phyloP scores from a whole-genome alignment of 2,329 filamentous ascomycete species.

The Fonsecaea pugnacius region DNA sequence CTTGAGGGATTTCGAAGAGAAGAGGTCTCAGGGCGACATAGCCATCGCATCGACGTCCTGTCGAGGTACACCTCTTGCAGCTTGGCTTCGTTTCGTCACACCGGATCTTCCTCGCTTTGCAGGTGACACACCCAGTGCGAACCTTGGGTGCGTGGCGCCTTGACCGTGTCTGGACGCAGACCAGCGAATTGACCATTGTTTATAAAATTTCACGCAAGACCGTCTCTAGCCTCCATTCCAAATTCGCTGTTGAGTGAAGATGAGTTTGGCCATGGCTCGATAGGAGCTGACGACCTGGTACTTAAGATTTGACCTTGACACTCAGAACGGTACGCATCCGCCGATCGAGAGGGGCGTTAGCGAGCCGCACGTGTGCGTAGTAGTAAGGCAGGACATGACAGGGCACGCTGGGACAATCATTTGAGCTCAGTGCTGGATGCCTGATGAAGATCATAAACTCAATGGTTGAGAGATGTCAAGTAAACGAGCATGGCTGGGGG shows the following conservation, averaged over 20 bases:
- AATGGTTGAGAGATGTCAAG: neutral
- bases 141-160: conserved; percentile 21
- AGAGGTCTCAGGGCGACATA: conserved; percentile 13
- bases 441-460: neutral
- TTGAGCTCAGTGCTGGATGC: neutral
- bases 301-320: neutral
- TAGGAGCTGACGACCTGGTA: neutral
- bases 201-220: neutral
- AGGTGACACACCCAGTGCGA: conserved; percentile 20
- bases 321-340: neutral
- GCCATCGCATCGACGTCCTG: conserved; percentile 17
- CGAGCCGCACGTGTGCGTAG: neutral
- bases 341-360: neutral
- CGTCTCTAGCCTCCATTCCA: neutral
- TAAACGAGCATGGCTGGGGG: neutral
- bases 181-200: neutral
- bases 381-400: neutral
- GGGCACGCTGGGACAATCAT: neutral
- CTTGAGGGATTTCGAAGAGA: conserved; percentile 11
- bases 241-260: neutral
- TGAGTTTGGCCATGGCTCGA: neutral
- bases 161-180: neutral
- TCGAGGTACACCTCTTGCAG: conserved; percentile 18
- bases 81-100: conserved; percentile 24
- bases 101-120: conserved; percentile 15